Conservation (phyloP, 805 yeast species). For the Zygosaccharomyces bailii region DNA sequence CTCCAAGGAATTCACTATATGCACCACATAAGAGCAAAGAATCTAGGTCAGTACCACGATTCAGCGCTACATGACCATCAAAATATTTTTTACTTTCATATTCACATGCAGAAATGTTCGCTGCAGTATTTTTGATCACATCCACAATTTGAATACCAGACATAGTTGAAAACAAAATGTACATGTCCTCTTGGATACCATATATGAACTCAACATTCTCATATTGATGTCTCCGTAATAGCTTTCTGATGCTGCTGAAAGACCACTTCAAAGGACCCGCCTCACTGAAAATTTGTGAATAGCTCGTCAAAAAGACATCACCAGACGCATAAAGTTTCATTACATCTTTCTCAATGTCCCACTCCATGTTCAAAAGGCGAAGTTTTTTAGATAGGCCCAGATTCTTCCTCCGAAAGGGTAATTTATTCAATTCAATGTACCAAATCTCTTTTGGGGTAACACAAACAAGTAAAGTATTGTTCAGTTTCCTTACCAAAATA, state of each 20-base stretch:
- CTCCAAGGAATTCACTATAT: conserved; percentile 8
- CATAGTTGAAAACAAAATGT: not conserved
- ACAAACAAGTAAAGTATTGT: conserved; percentile 5
- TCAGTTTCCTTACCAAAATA: conserved; percentile 1
- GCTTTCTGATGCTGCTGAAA: not conserved
- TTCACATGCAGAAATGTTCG: not conserved
- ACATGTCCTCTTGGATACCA: not conserved
- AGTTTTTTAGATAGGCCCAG: not conserved
- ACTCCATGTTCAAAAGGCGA: not conserved
- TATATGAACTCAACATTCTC: not conserved
- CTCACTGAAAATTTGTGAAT: not conserved
- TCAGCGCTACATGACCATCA: conserved; percentile 7
- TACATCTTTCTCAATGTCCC: not conserved
- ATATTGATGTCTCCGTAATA: not conserved
- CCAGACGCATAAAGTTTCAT: not conserved
- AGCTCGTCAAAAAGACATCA: not conserved
- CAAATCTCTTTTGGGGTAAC: conserved; percentile 4
- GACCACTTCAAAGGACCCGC: not conserved
- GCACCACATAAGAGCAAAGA: conserved; percentile 13
- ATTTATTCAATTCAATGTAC: not conserved
- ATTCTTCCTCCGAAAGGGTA: conserved; percentile 6
- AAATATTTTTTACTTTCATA: conserved; percentile 7
- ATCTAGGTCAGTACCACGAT: conserved; percentile 6
- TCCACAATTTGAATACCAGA: not conserved
- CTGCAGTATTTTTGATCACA: not conserved